Base-by-base conservation (phyloP, 2,329 filamentous ascomycete species). In the Pseudogymnoascus sp. region DNA sequence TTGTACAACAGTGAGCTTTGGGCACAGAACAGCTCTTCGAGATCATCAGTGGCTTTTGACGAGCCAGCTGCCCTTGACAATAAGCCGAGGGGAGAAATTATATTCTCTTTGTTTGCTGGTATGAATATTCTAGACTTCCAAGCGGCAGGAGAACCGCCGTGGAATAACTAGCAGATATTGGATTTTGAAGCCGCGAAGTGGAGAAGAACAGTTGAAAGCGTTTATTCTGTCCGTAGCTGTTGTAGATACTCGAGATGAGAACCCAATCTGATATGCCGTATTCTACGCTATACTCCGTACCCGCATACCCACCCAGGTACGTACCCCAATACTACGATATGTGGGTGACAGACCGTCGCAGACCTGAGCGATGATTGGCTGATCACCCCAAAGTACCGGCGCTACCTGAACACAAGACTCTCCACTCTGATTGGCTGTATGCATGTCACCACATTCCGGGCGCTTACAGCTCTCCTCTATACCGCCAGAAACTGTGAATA, bases 391-490 rank as follows among this genome's bases (percentile, higher is more conserved):
- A 55, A 33, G 48, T 55, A 55, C 48, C 29, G 48, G 29, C 48
- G 48, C 48, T 55, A 55, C 48, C 29, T 55, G 29, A 18, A 33
- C 48, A 55, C 48, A 33, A 55, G 48, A 33, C n/a, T 8, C 48
- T 6, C 29, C 2, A 3, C 2, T 2, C 48, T 33, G n/a, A 55
- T 55, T 55, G 48, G 48, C 48, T 55, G 48, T 1, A 33, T 33
- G 48, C 48, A 55, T 55, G 48, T 55, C 48, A 55, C n/a, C 48
- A 55, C 48, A 55, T 55, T 33, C 48, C 48, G 48, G 48, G 48
- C 48, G 48, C 48, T 55, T 55, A 55, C 48, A 55, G 48, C 48
- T 55, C 18, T 12, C 5, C 27, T 27, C 45, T 15, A 40, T 18
- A 55, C n/a, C 45, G 45, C 45, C 45, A 55, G 45, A 18, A 55